A percentile compares a stretch with the other conserved stretches of the same genome.
These are phyloP conservation scores for Furcasterigmium sp. DNA, from an alignment of 2,329 filamentous ascomycete species.

Conservation along the genomic window DNA sequence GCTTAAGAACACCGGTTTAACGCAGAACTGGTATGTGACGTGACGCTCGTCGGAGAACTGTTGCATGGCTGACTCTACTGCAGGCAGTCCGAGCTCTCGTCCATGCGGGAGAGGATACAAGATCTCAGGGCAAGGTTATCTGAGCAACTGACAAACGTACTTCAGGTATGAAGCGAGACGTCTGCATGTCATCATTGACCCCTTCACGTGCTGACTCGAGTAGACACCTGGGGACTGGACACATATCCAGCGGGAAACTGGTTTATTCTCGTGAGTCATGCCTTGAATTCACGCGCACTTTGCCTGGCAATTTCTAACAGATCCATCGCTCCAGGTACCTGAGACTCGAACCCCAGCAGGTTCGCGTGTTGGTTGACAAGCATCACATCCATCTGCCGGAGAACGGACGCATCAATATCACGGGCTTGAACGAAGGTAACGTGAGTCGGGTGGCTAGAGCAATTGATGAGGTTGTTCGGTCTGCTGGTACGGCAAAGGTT, in stretches of 20 bases:
- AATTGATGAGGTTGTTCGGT: conserved; percentile 2
- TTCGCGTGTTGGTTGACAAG: not conserved
- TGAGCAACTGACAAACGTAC: not conserved
- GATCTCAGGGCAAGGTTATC: not conserved
- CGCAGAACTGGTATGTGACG: conserved; percentile 2
- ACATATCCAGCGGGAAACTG: conserved; percentile 4
- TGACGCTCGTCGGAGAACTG: too few relatives aligned
- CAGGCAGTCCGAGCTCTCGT: conserved; percentile 3
- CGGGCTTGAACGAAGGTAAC: conserved; percentile 4
- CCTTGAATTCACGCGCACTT: not conserved
- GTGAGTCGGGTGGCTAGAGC: conserved; percentile 3
- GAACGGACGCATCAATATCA: conserved; percentile 5
- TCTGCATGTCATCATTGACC: too few relatives aligned
- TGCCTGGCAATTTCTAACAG: not conserved
- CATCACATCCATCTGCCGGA: conserved; percentile 5
- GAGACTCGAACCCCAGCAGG: conserved; percentile 1
- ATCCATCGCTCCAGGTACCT: too few relatives aligned
- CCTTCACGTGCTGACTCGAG: not conserved
- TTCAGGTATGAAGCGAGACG: too few relatives aligned
- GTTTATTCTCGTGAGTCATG: conserved; percentile 6
- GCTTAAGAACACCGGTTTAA: not conserved
- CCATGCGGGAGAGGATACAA: conserved; percentile 4
- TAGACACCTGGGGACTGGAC: conserved; percentile 8
- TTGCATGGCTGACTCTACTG: not conserved
- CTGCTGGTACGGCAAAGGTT: not conserved